Percentiles rank a stretch among this genome's conserved stretches.
These are phyloP conservation scores for Batkoa obscura DNA, from an alignment of 371 early-diverging fungal genomes.

Conservation along the genomic window DNA sequence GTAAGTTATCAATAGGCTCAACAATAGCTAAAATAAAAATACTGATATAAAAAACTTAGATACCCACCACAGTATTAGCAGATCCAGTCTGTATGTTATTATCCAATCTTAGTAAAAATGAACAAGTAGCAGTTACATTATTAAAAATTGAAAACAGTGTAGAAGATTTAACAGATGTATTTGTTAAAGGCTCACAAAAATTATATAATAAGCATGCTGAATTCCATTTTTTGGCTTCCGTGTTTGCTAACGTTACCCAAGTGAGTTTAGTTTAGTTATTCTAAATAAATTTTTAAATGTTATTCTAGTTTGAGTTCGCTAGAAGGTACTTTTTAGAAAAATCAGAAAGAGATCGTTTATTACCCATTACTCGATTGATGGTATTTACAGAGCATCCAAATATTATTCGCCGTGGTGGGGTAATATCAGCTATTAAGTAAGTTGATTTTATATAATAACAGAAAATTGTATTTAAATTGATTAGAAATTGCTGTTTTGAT, in stretches of 20 bases:
- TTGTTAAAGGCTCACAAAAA: constrained; percentile 55
- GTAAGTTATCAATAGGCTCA: background rate
- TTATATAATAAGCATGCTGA: constrained; percentile 63
- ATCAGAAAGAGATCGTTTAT: constrained; percentile 24
- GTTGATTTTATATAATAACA: background rate
- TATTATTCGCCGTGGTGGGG: constrained; percentile 75
- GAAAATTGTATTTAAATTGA: background rate
- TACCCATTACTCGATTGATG: constrained; percentile 65
- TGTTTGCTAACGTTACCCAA: constrained; percentile 74
- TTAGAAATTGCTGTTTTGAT: constrained; percentile 65
- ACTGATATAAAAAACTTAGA: constrained; percentile 13
- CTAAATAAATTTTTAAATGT: background rate
- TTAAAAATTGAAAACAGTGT: constrained; percentile 30
- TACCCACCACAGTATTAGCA: constrained; percentile 36
- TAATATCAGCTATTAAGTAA: constrained; percentile 62
- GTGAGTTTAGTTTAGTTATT: constrained; percentile 15
- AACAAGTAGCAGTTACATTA: constrained; percentile 28
- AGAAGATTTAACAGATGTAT: constrained; percentile 72
- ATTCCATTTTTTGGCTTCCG: constrained; percentile 71
- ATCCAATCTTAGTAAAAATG: constrained; percentile 73
- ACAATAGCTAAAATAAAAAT: constrained; percentile 9
- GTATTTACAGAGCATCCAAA: constrained; percentile 66
- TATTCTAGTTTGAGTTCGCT: constrained; percentile 33
- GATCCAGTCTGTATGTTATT: constrained; percentile 79
- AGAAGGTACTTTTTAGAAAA: constrained; percentile 46